phyloP scores from a whole-genome alignment of 75 land plant genomes.

The Cupressus sempervirens region DNA sequence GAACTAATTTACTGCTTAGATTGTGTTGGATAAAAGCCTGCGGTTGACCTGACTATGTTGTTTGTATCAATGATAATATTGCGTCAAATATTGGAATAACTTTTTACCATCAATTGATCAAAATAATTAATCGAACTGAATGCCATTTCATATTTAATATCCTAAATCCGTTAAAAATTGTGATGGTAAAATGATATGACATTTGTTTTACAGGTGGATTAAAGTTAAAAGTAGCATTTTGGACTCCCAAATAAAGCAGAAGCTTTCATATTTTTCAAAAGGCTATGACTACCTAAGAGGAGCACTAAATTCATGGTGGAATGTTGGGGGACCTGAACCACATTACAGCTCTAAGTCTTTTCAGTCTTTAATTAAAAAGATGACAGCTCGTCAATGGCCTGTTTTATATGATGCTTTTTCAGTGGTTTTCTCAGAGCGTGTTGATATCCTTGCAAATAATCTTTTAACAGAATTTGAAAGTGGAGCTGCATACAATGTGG shows the following conservation, averaged over 20 bases:
- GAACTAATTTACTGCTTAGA: neutral
- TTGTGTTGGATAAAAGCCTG: neutral
- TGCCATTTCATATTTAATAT: neutral
- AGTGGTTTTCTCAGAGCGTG: constrained; percentile 18
- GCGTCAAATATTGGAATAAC: neutral
- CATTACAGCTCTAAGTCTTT: constrained; percentile 11
- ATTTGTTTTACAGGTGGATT: constrained; percentile 19
- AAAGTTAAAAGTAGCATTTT: constrained; percentile 13
- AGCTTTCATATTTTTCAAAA: constrained; percentile 15
- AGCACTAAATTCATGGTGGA: constrained; percentile 20
- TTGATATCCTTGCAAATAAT: constrained; percentile 1
- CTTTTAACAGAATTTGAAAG: constrained; percentile 11
- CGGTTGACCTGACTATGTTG: neutral
- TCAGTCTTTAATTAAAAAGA: constrained; percentile 15
- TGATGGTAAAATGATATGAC: neutral
- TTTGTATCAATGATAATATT: neutral
- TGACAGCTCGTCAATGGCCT: constrained; percentile 17
- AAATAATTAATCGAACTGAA: neutral
- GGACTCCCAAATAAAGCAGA: neutral
- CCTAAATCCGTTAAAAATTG: neutral
- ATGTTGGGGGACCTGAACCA: constrained; percentile 12
- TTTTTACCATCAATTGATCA: neutral
- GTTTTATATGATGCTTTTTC: constrained; percentile 19
- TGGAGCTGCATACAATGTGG: neutral
- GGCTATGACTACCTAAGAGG: constrained; percentile 14